Evolutionary conservation across 495 filamentous ascomycete species (phyloP), one percentile per base, ranked within the genome.

Genomic region (Lasiosphaeria ovina): DNA sequence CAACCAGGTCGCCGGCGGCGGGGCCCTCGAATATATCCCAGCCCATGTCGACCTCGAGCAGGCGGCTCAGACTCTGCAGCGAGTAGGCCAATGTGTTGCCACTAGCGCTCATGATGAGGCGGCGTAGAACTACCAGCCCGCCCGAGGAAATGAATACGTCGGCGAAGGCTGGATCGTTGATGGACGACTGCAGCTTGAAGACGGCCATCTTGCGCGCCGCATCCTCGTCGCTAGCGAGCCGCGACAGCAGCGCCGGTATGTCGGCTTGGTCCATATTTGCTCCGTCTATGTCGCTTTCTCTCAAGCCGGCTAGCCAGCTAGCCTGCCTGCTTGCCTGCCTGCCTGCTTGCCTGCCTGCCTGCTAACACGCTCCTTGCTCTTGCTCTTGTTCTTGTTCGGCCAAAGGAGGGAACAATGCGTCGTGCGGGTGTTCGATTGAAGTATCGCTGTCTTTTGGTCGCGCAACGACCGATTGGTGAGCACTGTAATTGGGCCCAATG

Each of bases 201-300:
- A 92, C 95, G 11, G 94, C 94, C 91, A 97, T 97, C 79, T 99
- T 99, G 66, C 94, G 91, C 57, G 91, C 90, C 36, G 90, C 90
- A 82, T 98, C 95, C 76, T 83, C 82, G 62, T 83, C 80, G 71
- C 80, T 83, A 34, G 76, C 74, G 35, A 85, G 76, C 62, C 80
- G 80, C 69, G 79, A 75, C 62, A 85, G 74, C 58, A 85, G 75
- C 60, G 79, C 76, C 36, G 81, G 81, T 55, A 83, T 83, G 64
- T 83, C 81, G 54, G 80, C 77, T 64, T 81, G 79, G 59, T 80
- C 78, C 79, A 81, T 81, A 48, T 56, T 63, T 32, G 56, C 42
- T 34, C 17, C 9, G 7, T 34, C 24, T 24, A 24, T 24, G 24
- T 24, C 24, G 24, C 24, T 24, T 24, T 24, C 24, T 24, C 24